Evolutionary conservation across 2,329 filamentous ascomycete species (phyloP).

Genomic region (Fusarium tjaetaba): DNA sequence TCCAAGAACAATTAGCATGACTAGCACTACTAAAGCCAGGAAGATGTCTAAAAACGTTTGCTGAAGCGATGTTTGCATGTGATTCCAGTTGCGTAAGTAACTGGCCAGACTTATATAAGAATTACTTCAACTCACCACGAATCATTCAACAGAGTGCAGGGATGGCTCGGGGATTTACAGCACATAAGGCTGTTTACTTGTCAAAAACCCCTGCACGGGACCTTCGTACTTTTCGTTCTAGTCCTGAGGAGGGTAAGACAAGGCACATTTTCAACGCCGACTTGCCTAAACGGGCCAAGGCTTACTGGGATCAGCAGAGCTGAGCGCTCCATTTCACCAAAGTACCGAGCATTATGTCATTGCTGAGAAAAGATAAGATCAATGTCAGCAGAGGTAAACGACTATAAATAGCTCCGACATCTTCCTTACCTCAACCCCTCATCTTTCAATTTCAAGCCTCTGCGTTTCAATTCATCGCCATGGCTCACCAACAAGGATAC

Average conservation of each 20-base stretch:
- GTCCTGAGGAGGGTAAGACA: background rate
- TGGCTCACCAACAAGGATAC: constrained; percentile 1
- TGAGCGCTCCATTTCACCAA: background rate
- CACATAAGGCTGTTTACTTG: background rate
- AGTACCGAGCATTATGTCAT: background rate
- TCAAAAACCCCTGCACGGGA: background rate
- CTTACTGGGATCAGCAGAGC: background rate
- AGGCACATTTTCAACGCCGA: background rate
- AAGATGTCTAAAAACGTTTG: rapidly evolving
- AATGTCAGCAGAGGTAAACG: background rate
- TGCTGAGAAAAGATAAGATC: background rate
- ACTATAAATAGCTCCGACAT: background rate
- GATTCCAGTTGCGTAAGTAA: background rate
- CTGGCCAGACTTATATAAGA: background rate
- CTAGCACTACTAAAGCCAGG: rapidly evolving
- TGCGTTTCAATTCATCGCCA: background rate
- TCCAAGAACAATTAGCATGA: background rate
- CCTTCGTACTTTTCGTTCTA: background rate
- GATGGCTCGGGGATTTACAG: background rate
- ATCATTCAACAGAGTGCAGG: background rate
- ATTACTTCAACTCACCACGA: background rate
- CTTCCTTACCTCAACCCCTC: background rate
- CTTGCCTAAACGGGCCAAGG: background rate
- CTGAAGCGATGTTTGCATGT: background rate
- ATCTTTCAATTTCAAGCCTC: too few relatives aligned